These are phyloP conservation scores for Exophiala sideris DNA, from an alignment of 2,329 filamentous ascomycete species.

Conservation along the genomic window DNA sequence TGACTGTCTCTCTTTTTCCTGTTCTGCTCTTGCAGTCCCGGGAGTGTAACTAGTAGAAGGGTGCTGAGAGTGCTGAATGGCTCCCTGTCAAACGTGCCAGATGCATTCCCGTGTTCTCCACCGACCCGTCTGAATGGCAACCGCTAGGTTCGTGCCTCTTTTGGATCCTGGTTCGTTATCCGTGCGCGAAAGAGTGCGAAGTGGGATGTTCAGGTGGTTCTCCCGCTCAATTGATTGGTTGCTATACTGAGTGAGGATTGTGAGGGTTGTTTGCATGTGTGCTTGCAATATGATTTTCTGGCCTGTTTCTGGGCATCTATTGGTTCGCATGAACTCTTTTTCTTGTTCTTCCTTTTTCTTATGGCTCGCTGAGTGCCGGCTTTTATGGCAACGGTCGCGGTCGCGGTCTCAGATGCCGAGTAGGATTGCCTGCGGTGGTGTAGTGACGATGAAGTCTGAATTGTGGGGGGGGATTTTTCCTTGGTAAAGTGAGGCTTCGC, in stretches of 20 bases:
- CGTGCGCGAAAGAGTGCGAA: background rate
- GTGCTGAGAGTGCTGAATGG: background rate
- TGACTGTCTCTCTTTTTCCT: no score
- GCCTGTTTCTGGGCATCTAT: constrained; percentile 12
- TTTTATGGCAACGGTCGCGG: no score
- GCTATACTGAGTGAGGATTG: background rate
- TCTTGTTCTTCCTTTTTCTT: background rate
- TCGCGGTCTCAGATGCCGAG: no score
- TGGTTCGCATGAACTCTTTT: constrained; percentile 16
- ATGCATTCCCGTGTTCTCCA: constrained; percentile 16
- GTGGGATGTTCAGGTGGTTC: background rate
- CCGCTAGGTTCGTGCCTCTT: constrained; percentile 25
- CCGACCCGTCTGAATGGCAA: constrained; percentile 15
- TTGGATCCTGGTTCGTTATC: constrained; percentile 1
- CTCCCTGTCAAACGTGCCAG: constrained; percentile 14
- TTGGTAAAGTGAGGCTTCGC: background rate
- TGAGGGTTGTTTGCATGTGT: constrained; percentile 7
- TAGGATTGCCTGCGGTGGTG: no score
- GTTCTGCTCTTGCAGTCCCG: no score
- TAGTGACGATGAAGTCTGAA: no score
- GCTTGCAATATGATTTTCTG: constrained; percentile 2
- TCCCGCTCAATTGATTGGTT: constrained; percentile 7
- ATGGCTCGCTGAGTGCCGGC: no score
- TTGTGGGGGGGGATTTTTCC: no score
- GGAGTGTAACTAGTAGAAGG: no score